Conservation (phyloP, 768 basidiomycete genomes). For the Suillus hirtellus region DNA sequence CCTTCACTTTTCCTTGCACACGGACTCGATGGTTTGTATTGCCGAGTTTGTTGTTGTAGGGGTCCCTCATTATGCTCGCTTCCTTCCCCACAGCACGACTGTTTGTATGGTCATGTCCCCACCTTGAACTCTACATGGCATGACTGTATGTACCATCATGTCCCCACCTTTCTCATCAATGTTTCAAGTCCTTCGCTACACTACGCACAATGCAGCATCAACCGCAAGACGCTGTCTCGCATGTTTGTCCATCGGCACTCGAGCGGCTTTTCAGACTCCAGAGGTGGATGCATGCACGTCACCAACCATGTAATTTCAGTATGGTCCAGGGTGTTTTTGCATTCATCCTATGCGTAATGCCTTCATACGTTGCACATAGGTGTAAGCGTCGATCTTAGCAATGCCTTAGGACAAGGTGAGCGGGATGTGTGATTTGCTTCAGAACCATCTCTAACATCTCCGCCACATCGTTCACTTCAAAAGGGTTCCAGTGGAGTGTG, state of each 20-base stretch:
- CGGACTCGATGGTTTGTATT: no score
- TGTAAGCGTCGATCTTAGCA: neutral
- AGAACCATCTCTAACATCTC: neutral
- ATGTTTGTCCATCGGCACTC: neutral
- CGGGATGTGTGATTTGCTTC: neutral
- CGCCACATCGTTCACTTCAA: neutral
- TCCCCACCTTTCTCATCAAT: no score
- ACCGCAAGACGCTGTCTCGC: neutral
- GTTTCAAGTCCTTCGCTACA: no score
- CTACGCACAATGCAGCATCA: neutral
- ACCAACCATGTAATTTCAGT: neutral
- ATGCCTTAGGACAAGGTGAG: neutral
- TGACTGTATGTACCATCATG: no score
- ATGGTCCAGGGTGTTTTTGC: neutral
- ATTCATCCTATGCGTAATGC: neutral
- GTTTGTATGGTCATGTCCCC: no score
- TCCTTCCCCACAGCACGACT: no score
- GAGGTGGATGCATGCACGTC: neutral
- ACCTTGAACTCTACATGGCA: no score
- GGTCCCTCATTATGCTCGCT: no score
- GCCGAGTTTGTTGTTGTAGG: no score
- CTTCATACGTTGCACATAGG: neutral
- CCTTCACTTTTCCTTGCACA: no score
- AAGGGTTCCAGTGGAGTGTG: neutral
- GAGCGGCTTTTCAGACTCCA: neutral